These are phyloP conservation scores for Lichenothelia convexa DNA, from an alignment of 495 filamentous ascomycete genomes.

Conservation along the genomic window DNA sequence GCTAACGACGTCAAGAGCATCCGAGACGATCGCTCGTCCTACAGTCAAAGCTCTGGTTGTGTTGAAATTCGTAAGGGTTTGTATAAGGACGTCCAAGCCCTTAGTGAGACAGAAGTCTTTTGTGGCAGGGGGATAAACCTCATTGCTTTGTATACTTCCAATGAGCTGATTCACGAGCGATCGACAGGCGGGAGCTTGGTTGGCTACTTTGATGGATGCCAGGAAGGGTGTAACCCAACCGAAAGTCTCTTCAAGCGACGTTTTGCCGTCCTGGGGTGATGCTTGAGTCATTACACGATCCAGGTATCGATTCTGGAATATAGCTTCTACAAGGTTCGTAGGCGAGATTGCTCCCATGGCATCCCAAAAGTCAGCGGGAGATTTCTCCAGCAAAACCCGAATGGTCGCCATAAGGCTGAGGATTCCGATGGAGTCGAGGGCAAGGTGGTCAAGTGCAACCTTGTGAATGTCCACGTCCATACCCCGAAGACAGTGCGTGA, in stretches of 20 bases:
- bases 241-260: constrained; percentile 39
- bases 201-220: constrained; percentile 50
- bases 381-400: constrained; percentile 47
- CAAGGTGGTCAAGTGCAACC: constrained; percentile 57
- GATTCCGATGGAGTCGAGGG: constrained; percentile 39
- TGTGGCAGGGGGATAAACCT: constrained; percentile 26
- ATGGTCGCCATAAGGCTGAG: constrained; percentile 45
- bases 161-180: constrained; percentile 51
- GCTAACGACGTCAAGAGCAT: constrained; percentile 31
- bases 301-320: constrained; percentile 55
- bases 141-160: constrained; percentile 37
- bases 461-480: constrained; percentile 65
- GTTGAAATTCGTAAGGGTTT: constrained; percentile 34
- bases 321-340: constrained; percentile 51
- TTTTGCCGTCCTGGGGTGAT: no score
- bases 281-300: constrained; percentile 32
- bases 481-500: constrained; percentile 57
- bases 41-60: constrained; percentile 29
- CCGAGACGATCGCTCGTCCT: constrained; percentile 30
- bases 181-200: constrained; percentile 54
- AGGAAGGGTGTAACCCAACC: constrained; percentile 62
- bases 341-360: constrained; percentile 64
- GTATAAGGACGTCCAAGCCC: constrained; percentile 30
- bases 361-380: constrained; percentile 66
- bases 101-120: constrained; percentile 32